Evolutionary conservation across 2,329 filamentous ascomycete species (phyloP), one percentile per base, ranked within the genome.

Genomic region (Fusarium multiceps): DNA sequence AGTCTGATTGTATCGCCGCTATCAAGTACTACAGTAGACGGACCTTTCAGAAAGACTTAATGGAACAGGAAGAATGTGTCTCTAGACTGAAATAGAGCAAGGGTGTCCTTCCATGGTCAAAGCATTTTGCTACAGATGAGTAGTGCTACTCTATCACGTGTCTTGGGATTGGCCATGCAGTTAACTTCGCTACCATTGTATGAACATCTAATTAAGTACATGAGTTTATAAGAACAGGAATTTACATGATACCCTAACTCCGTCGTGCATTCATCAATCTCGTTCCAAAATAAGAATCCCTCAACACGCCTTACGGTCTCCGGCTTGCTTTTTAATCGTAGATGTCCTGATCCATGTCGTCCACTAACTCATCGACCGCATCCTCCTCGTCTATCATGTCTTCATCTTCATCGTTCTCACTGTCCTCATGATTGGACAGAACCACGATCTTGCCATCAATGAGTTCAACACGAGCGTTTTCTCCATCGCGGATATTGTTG

Each of bases 401-500:
- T 14, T 87, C 86, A 64, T 93, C 92, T 10, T 90, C 89, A 23
- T 86, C 86, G 41, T 78, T 76, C 59, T 86, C 86, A 71, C 87
- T 89, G 45, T 90, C 89, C 1, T 77, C 70, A 79, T 98, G 96
- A 80, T 99, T 98, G 9, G 94, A 85, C 25, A 96, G 77, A 3
- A 99, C 93, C 4, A 89, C 83, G 63, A 98, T 90, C 79, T 93
- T 92, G 47, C 93, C 92, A 68, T 93, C 89, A 30, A 91, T 87
- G 65, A 98, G 85, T 47, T 93, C 89, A 25, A 98, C 93, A 27
- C 88, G 85, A 2, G 96, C 96, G 3, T 81, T 82, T 83, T 99
- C 96, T 45, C 94, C 94, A 72, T 99, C 95, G 73, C 87, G 89
- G 78, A 99, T 90, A 57, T 88, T 90, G 69, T 93, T 93, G 69